phyloP scores from a whole-genome alignment of 139 green algal species.

The Protoeuglena noctilucae region DNA sequence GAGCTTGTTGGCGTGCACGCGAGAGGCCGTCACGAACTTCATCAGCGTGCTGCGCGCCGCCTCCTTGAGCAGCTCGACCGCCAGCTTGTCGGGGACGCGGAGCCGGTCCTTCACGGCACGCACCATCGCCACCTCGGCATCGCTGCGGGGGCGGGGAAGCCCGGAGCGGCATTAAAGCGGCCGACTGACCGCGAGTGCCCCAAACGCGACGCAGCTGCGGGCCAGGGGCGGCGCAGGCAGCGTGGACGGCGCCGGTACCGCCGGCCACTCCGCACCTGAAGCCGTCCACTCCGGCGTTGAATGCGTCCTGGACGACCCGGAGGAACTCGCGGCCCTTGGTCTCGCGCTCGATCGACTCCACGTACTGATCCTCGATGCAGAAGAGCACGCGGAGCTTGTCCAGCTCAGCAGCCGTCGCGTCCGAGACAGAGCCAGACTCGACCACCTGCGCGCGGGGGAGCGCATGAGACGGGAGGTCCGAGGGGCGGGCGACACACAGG shows the following conservation, averaged over 20 bases:
- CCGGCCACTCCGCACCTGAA: no score
- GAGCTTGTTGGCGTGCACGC: not conserved
- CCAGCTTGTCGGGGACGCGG: not conserved
- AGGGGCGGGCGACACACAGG: no score
- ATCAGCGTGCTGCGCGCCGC: not conserved
- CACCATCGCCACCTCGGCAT: no score
- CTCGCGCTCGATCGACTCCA: not conserved
- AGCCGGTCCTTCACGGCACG: not conserved
- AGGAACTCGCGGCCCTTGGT: constrained; percentile 1
- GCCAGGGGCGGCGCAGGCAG: not conserved
- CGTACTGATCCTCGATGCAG: not conserved
- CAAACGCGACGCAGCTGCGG: no score
- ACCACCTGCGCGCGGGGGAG: not conserved
- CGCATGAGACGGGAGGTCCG: no score
- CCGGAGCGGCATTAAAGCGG: not conserved
- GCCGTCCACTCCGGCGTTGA: not conserved
- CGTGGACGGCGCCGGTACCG: no score
- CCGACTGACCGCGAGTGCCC: no score
- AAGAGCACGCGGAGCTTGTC: not conserved
- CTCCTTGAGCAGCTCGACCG: not conserved
- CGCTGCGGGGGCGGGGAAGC: no score
- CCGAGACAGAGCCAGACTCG: not conserved
- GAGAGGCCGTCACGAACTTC: not conserved
- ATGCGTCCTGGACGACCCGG: not conserved
- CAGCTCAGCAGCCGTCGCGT: constrained; percentile 1